These are phyloP conservation scores for Dryadomyces quercus-mongolicae DNA, from an alignment of 2,329 filamentous ascomycete species.

Conservation along the genomic window DNA sequence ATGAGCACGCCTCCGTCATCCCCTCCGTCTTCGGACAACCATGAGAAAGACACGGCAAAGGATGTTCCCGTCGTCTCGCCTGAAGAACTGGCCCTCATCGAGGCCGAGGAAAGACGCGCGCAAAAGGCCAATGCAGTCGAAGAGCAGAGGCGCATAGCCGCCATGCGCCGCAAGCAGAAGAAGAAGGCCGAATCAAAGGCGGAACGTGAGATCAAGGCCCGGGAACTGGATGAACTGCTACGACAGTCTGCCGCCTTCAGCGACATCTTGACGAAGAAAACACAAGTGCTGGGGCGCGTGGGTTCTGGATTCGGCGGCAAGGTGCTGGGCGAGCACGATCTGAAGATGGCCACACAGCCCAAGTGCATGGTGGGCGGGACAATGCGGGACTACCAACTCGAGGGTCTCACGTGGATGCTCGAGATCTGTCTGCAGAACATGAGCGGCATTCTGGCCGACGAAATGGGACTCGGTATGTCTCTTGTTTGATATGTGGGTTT, in stretches of 20 bases:
- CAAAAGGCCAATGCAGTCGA: slow-evolving; percentile 30
- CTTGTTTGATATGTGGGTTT: no score
- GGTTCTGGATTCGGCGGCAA: slow-evolving; percentile 49
- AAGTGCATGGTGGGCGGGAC: slow-evolving; percentile 73
- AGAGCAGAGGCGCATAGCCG: slow-evolving; percentile 29
- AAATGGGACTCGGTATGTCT: slow-evolving; percentile 66
- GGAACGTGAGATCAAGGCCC: slow-evolving; percentile 45
- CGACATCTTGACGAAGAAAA: slow-evolving; percentile 52
- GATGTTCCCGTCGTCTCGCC: background rate
- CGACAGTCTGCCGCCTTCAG: slow-evolving; percentile 48
- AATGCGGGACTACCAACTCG: slow-evolving; percentile 90
- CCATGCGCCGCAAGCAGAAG: slow-evolving; percentile 29
- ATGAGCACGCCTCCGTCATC: slow-evolving; percentile 9
- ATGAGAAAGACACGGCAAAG: background rate
- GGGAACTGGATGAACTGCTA: slow-evolving; percentile 46
- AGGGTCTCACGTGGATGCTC: slow-evolving; percentile 92
- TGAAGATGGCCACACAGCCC: slow-evolving; percentile 77
- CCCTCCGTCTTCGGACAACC: slow-evolving; percentile 1
- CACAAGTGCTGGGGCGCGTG: slow-evolving; percentile 48
- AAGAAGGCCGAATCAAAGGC: slow-evolving; percentile 36
- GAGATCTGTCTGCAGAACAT: slow-evolving; percentile 70
- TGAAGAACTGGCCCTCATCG: slow-evolving; percentile 6
- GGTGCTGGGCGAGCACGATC: slow-evolving; percentile 48
- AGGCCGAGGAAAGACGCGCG: slow-evolving; percentile 33
- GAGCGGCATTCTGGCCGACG: slow-evolving; percentile 83